Evolutionary conservation across 257 asterid species (phyloP).

Genomic region (Pogostemon cablin): DNA sequence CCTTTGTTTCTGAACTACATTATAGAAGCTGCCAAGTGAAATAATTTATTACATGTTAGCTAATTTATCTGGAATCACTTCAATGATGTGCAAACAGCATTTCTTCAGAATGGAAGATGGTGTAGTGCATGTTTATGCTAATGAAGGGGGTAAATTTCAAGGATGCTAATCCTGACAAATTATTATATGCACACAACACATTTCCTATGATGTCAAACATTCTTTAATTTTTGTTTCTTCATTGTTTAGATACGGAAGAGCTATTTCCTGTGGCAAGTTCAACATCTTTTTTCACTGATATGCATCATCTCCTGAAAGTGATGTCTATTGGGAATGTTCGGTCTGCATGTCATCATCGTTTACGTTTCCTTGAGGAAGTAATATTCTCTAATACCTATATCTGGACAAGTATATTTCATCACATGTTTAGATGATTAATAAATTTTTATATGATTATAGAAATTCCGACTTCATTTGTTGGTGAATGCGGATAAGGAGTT

Average conservation of each 20-base stretch:
- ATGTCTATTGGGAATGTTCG: slow-evolving; percentile 84
- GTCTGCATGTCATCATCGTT: slow-evolving; percentile 76
- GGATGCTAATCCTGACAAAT: slow-evolving; percentile 23
- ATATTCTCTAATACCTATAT: slow-evolving; percentile 28
- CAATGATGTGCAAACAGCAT: slow-evolving; percentile 56
- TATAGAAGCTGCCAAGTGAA: slow-evolving; percentile 27
- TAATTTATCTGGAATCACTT: slow-evolving; percentile 35
- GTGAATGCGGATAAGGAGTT: slow-evolving; percentile 84
- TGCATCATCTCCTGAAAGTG: slow-evolving; percentile 84
- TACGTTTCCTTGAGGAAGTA: slow-evolving; percentile 92
- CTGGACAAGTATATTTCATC: slow-evolving; percentile 26
- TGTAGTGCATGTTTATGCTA: slow-evolving; percentile 80
- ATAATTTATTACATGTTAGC: slow-evolving; percentile 28
- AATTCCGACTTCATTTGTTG: slow-evolving; percentile 84
- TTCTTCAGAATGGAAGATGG: slow-evolving; percentile 88
- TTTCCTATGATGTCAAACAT: slow-evolving; percentile 9
- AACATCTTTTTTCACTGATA: slow-evolving; percentile 83
- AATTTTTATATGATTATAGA: slow-evolving; percentile 48
- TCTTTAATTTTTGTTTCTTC: slow-evolving; percentile 4
- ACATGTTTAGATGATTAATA: slow-evolving; percentile 22
- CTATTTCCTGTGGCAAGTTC: slow-evolving; percentile 83
- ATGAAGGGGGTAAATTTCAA: slow-evolving; percentile 56
- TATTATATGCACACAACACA: slow-evolving; percentile 16
- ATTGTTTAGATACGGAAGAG: slow-evolving; percentile 65
- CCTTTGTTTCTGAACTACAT: slow-evolving; percentile 34